A percentile compares a stretch with the other conserved stretches of the same genome.
phyloP scores from a whole-genome alignment of 73 alveolate species.

The Paramecium tetraurelia region DNA sequence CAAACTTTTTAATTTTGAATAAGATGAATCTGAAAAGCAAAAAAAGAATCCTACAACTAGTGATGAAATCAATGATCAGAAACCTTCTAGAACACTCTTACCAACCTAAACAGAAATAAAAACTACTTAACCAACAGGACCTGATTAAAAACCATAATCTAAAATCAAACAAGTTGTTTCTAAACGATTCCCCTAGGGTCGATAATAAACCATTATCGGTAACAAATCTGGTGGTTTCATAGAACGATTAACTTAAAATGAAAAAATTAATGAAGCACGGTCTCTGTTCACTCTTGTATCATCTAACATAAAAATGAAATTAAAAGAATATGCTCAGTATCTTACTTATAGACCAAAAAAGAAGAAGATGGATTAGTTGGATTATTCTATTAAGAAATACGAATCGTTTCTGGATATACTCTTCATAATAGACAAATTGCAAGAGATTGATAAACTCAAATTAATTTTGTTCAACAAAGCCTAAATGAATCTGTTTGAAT shows the following conservation, averaged over 20 bases:
- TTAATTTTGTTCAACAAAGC: conserved; percentile 9
- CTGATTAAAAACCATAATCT: neutral
- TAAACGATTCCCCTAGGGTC: neutral
- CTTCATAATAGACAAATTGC: conserved; percentile 37
- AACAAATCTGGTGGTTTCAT: neutral
- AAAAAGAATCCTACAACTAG: neutral
- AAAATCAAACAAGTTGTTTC: neutral
- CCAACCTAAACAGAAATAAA: neutral
- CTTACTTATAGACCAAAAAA: neutral
- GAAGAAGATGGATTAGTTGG: neutral
- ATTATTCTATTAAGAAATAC: conserved; percentile 10
- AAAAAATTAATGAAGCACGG: neutral
- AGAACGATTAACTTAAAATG: neutral
- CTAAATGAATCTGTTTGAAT: conserved; percentile 46
- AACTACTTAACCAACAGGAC: neutral
- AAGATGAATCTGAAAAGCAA: neutral
- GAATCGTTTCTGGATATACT: conserved; percentile 31
- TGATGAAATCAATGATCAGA: neutral
- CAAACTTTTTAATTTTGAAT: neutral
- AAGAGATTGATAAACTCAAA: conserved; percentile 60
- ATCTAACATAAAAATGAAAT: neutral
- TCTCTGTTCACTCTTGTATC: neutral
- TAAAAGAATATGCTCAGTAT: neutral
- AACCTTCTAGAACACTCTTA: neutral
- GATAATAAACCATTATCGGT: neutral